These are phyloP conservation scores for Lophiostoma macrostomum DNA, from an alignment of 495 filamentous ascomycete genomes.

Conservation along the genomic window DNA sequence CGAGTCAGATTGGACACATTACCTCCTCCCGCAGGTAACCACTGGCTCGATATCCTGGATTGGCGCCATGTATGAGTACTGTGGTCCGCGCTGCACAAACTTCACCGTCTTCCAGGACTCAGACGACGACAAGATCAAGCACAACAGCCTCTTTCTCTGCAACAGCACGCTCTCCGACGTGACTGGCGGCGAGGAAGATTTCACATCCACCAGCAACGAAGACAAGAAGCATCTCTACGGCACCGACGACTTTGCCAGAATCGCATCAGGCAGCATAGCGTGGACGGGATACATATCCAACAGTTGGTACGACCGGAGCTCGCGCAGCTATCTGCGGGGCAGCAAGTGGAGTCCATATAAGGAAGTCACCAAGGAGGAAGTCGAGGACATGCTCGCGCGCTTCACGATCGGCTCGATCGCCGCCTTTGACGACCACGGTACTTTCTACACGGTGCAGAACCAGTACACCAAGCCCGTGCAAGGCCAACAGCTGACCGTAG, in stretches of 20 bases:
- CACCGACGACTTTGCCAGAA: constrained; percentile 28
- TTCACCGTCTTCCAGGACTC: constrained; percentile 27
- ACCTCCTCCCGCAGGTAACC: constrained; percentile 3
- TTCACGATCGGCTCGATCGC: constrained; percentile 30
- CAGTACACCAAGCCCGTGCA: constrained; percentile 17
- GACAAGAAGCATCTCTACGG: constrained; percentile 22
- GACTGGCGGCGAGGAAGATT: constrained; percentile 4
- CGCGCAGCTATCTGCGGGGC: constrained; percentile 18
- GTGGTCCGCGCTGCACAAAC: constrained; percentile 31
- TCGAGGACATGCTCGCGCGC: constrained; percentile 19
- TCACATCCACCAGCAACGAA: constrained; percentile 9
- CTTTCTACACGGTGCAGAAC: constrained; percentile 14
- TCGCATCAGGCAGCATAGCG: constrained; percentile 25
- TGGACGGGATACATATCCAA: constrained; percentile 26
- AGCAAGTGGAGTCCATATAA: constrained; percentile 21
- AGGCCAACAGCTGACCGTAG: constrained; percentile 24
- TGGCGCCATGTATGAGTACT: constrained; percentile 7
- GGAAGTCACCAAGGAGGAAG: constrained; percentile 8
- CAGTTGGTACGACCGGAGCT: constrained; percentile 1
- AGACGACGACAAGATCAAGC: constrained; percentile 7
- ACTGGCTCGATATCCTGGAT: constrained; percentile 21
- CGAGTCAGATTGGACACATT: not conserved
- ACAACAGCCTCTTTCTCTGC: constrained; percentile 21
- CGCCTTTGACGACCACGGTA: constrained; percentile 29
- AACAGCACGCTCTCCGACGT: constrained; percentile 20